Evolutionary conservation across 2,329 filamentous ascomycete genomes (phyloP).

Genomic region (Aspergillus fumigatiaffinis): DNA sequence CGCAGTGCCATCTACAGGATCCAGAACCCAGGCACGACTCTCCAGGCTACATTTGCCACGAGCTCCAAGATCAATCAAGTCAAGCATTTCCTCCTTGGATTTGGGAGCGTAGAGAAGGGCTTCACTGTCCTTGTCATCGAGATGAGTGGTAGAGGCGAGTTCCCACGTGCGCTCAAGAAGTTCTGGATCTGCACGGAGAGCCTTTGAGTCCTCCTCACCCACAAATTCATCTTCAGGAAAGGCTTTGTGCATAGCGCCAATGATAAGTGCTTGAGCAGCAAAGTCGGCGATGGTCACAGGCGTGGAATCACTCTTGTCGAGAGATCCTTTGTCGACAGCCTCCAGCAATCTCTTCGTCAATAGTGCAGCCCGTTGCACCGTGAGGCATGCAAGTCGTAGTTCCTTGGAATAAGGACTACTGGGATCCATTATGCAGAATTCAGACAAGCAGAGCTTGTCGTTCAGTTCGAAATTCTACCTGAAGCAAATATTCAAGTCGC

Average conservation of each 20-base stretch:
- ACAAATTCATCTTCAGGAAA: constrained; percentile 58
- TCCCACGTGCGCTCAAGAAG: constrained; percentile 55
- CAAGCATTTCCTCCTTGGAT: constrained; percentile 54
- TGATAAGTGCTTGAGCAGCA: constrained; percentile 60
- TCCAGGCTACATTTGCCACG: constrained; percentile 36
- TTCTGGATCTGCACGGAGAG: constrained; percentile 46
- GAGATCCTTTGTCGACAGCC: constrained; percentile 46
- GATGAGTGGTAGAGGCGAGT: constrained; percentile 42
- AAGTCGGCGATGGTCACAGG: constrained; percentile 64
- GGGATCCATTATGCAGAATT: constrained; percentile 20
- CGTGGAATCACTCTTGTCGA: constrained; percentile 56
- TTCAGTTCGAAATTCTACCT: neutral
- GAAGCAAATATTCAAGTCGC: neutral
- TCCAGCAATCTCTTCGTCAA: constrained; percentile 55
- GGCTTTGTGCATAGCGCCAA: constrained; percentile 50
- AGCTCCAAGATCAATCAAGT: constrained; percentile 58
- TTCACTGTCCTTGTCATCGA: constrained; percentile 32
- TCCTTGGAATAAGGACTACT: constrained; percentile 31
- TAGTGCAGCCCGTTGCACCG: constrained; percentile 54
- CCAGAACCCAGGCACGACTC: constrained; percentile 57
- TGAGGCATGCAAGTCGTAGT: constrained; percentile 36
- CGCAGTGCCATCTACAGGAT: constrained; percentile 62
- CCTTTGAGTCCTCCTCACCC: constrained; percentile 57
- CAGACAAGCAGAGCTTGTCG: neutral
- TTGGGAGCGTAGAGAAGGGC: constrained; percentile 37